Evolutionary conservation across 805 yeast species (phyloP).

Genomic region (Candida odintsovae): DNA sequence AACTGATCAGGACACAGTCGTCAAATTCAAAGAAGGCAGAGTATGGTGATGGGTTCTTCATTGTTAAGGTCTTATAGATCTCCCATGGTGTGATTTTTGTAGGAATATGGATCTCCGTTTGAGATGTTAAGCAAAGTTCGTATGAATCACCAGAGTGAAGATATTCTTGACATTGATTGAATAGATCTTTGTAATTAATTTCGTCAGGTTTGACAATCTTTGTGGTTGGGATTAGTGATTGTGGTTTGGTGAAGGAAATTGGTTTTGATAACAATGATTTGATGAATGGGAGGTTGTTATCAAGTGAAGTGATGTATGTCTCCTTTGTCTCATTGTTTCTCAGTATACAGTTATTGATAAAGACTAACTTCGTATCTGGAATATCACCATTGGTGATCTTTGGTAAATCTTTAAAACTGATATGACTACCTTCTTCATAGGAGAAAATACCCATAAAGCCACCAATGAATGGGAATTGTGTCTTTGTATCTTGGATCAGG

Average conservation of each 20-base stretch:
- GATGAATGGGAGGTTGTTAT: slow-evolving; percentile 13
- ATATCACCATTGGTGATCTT: slow-evolving; percentile 34
- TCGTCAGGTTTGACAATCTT: slow-evolving; percentile 45
- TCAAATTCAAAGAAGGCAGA: slow-evolving; percentile 76
- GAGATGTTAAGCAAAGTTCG: slow-evolving; percentile 85
- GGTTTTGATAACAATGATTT: slow-evolving; percentile 11
- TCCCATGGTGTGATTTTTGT: slow-evolving; percentile 59
- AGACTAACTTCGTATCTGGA: slow-evolving; percentile 75
- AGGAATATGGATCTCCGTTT: slow-evolving; percentile 54
- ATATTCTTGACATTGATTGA: slow-evolving; percentile 58
- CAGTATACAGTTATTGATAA: slow-evolving; percentile 58
- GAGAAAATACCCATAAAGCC: slow-evolving; percentile 84
- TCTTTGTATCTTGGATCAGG: slow-evolving; percentile 12
- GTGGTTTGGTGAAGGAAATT: not conserved
- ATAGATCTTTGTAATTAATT: slow-evolving; percentile 46
- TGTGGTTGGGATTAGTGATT: slow-evolving; percentile 14
- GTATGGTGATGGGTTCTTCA: slow-evolving; percentile 87
- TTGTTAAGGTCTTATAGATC: slow-evolving; percentile 65
- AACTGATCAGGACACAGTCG: slow-evolving; percentile 54
- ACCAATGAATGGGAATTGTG: slow-evolving; percentile 73
- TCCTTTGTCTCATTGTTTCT: slow-evolving; percentile 41
- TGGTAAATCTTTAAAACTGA: slow-evolving; percentile 24
- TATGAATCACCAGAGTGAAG: slow-evolving; percentile 84
- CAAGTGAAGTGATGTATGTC: slow-evolving; percentile 49
- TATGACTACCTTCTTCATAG: slow-evolving; percentile 76